Evolutionary conservation across 345 rosid species (phyloP).

Genomic region (Bruguiera gymnorhiza): DNA sequence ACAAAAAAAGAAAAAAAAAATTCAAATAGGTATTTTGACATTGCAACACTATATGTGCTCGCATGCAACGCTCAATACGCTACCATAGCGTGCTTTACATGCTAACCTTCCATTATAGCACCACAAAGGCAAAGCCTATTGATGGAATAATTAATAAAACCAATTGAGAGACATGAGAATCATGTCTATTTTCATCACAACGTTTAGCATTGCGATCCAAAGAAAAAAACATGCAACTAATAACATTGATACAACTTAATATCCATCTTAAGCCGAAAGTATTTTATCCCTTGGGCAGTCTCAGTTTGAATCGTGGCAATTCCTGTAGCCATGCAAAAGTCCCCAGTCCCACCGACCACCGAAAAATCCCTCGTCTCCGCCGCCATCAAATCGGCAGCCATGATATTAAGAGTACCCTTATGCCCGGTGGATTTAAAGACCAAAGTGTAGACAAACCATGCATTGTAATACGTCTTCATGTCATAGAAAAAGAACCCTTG

Average conservation of each 20-base stretch:
- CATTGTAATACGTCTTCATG: constrained; percentile 37
- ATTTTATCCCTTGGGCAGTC: constrained; percentile 39
- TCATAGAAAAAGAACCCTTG: constrained; percentile 72
- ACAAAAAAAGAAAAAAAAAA: too few relatives aligned
- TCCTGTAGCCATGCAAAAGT: constrained; percentile 82
- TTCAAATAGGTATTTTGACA: too few relatives aligned
- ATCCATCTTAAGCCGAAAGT: constrained; percentile 56
- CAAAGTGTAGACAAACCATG: constrained; percentile 58
- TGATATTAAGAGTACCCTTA: constrained; percentile 53
- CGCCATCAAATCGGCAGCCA: constrained; percentile 57
- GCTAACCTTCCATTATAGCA: too few relatives aligned
- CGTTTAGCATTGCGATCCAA: too few relatives aligned
- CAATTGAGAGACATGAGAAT: too few relatives aligned
- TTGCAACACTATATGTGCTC: too few relatives aligned
- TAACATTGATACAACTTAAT: constrained; percentile 48
- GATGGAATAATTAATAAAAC: too few relatives aligned
- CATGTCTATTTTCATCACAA: too few relatives aligned
- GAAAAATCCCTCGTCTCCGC: constrained; percentile 65
- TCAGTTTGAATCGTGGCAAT: constrained; percentile 55
- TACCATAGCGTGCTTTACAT: too few relatives aligned
- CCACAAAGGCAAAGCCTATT: too few relatives aligned
- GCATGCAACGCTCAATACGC: too few relatives aligned
- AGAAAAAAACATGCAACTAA: neutral
- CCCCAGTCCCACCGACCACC: constrained; percentile 70
- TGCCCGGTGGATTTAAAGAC: constrained; percentile 54